Conservation (phyloP, 2,329 filamentous ascomycete genomes). For the Lizonia empirigonia region DNA sequence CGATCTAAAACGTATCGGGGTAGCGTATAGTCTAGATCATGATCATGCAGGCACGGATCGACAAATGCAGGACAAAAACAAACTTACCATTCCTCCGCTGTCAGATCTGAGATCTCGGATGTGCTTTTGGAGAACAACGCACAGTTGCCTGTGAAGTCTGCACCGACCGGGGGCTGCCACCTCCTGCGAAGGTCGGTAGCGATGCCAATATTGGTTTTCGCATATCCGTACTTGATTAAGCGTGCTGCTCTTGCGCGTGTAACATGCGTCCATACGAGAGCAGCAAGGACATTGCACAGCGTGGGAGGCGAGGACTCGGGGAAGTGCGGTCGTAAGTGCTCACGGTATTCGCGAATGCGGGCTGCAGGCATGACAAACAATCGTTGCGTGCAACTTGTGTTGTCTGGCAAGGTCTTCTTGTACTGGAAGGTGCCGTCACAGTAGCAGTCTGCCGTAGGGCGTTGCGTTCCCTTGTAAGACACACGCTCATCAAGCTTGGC, state of each 20-base stretch:
- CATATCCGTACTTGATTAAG: conserved; percentile 23
- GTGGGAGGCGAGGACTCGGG: conserved; percentile 27
- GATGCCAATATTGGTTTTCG: conserved; percentile 37
- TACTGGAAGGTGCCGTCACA: conserved; percentile 35
- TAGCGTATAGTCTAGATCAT: conserved; percentile 13
- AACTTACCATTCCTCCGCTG: conserved; percentile 38
- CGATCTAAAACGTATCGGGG: conserved; percentile 6
- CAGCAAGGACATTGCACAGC: conserved; percentile 42
- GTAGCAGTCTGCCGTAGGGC: conserved; percentile 35
- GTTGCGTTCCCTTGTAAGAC: conserved; percentile 8
- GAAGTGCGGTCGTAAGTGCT: conserved; percentile 28
- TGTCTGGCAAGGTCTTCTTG: conserved; percentile 31
- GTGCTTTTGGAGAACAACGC: conserved; percentile 40
- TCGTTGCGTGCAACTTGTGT: conserved; percentile 34
- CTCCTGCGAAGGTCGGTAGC: conserved; percentile 39
- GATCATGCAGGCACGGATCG: conserved; percentile 14
- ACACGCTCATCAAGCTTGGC: conserved; percentile 30
- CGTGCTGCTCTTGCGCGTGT: conserved; percentile 39
- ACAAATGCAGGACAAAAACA: conserved; percentile 11
- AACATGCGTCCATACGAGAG: conserved; percentile 45
- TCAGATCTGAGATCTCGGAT: conserved; percentile 32
- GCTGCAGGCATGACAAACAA: conserved; percentile 38
- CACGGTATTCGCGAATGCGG: conserved; percentile 35
- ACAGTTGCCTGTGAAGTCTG: conserved; percentile 42
- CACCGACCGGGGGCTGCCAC: conserved; percentile 30